These are phyloP conservation scores for Globisporangium nodosum DNA, from an alignment of 352 stramenopile species.

Conservation along the genomic window DNA sequence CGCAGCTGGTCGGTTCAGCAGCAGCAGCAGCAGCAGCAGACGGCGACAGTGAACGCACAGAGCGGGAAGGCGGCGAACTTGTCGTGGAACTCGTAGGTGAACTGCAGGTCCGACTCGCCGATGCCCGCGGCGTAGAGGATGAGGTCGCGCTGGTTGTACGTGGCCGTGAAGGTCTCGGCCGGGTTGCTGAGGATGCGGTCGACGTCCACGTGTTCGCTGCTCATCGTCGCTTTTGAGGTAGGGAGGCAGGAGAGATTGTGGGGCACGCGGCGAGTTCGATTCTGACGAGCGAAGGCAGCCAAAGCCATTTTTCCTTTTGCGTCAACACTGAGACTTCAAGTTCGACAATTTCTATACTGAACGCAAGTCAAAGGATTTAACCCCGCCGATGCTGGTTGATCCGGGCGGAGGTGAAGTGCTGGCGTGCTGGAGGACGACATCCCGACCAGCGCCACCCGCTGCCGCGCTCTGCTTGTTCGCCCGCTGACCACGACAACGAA, in stretches of 20 bases:
- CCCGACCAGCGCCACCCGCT: too few species aligned
- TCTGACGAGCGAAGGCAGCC: not conserved
- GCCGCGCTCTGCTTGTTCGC: too few species aligned
- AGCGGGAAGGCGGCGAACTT: constrained; percentile 86
- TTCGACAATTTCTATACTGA: not conserved
- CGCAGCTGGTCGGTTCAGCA: not conserved
- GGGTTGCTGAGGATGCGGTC: constrained; percentile 55
- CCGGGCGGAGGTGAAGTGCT: too few species aligned
- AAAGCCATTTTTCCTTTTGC: not conserved
- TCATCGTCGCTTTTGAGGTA: constrained; percentile 23
- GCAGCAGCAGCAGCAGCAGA: too few species aligned
- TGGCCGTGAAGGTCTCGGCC: constrained; percentile 43
- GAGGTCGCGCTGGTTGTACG: constrained; percentile 88
- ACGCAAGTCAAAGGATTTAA: not conserved
- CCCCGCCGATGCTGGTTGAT: too few species aligned
- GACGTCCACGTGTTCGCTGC: constrained; percentile 32
- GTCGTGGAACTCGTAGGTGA: constrained; percentile 86
- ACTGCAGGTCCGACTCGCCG: constrained; percentile 79
- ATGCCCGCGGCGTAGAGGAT: constrained; percentile 87
- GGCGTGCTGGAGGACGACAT: not conserved
- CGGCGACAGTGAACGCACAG: constrained; percentile 22
- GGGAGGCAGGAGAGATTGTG: not conserved
- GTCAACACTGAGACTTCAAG: constrained; percentile 1
- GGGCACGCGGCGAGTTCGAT: not conserved
- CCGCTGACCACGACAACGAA: too few species aligned